Conservation (phyloP, 2,329 filamentous ascomycete genomes). For the Paecilomyces sp. region DNA sequence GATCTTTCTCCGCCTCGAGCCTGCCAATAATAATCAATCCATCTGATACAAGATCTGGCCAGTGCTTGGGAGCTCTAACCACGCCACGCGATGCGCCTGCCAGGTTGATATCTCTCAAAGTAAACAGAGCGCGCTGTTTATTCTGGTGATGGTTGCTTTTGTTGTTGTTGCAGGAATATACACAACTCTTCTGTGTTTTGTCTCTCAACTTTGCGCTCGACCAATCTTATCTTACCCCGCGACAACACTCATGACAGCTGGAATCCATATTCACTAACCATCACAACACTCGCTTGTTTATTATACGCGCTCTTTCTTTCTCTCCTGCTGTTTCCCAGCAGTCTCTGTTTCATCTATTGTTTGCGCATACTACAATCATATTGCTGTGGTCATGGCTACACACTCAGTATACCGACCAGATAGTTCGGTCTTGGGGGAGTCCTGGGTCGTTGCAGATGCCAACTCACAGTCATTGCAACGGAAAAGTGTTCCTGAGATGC, state of each 20-base stretch:
- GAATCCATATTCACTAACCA: neutral
- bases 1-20: neutral
- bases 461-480: neutral
- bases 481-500: conserved; percentile 10
- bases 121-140: neutral
- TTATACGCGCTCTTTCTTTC: neutral
- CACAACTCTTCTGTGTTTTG: neutral
- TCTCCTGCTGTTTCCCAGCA: neutral
- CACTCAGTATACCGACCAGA: neutral
- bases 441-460: conserved; percentile 27
- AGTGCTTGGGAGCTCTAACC: neutral
- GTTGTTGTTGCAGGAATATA: neutral
- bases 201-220: neutral
- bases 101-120: neutral
- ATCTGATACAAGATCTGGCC: neutral
- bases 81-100: neutral
- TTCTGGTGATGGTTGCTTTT: neutral
- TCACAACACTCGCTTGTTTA: neutral
- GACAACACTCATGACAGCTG: neutral
- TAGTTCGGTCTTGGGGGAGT: conserved; percentile 23
- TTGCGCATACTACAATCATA: neutral
- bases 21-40: neutral
- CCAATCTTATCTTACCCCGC: neutral
- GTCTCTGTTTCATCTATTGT: neutral
- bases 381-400: neutral